Evolutionary conservation across 352 stramenopile genomes (phyloP).

Genomic region (Phytophthora parvispora): DNA sequence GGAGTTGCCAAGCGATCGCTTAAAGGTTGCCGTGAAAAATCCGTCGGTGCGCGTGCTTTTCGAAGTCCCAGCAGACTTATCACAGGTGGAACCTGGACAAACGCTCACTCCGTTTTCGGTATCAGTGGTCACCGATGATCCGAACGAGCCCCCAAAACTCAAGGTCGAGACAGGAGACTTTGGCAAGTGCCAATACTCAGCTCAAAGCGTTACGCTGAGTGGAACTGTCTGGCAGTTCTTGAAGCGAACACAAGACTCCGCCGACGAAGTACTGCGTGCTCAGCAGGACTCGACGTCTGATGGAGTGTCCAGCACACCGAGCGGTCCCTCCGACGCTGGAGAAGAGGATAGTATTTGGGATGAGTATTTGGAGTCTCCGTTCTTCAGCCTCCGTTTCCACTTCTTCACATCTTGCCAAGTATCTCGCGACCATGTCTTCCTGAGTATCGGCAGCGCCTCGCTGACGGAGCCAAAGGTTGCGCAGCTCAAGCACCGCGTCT

Average conservation of each 20-base stretch:
- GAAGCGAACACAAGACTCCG: constrained; percentile 37
- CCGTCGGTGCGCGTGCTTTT: constrained; percentile 69
- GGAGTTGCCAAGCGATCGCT: constrained; percentile 46
- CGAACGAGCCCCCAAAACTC: constrained; percentile 48
- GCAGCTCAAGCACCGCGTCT: constrained; percentile 72
- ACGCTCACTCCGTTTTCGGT: constrained; percentile 66
- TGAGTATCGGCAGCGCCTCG: constrained; percentile 77
- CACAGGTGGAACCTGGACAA: constrained; percentile 42
- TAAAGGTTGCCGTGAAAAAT: constrained; percentile 74
- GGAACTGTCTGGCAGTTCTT: constrained; percentile 66
- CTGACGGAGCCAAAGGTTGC: constrained; percentile 67
- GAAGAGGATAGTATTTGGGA: constrained; percentile 46
- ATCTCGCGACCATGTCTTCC: constrained; percentile 75
- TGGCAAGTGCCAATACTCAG: constrained; percentile 78
- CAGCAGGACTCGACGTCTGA: background rate
- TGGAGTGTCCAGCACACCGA: background rate
- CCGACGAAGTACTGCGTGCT: constrained; percentile 15
- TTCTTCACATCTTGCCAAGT: constrained; percentile 85
- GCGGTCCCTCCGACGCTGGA: background rate
- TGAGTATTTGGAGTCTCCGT: constrained; percentile 79
- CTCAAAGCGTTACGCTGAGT: constrained; percentile 58
- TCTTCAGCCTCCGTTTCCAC: constrained; percentile 71
- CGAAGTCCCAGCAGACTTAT: constrained; percentile 63
- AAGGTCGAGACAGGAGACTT: constrained; percentile 72
- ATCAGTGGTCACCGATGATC: constrained; percentile 53